Evolutionary conservation across 148 eudicot genomes (phyloP).

Genomic region (Cornus suecica): DNA sequence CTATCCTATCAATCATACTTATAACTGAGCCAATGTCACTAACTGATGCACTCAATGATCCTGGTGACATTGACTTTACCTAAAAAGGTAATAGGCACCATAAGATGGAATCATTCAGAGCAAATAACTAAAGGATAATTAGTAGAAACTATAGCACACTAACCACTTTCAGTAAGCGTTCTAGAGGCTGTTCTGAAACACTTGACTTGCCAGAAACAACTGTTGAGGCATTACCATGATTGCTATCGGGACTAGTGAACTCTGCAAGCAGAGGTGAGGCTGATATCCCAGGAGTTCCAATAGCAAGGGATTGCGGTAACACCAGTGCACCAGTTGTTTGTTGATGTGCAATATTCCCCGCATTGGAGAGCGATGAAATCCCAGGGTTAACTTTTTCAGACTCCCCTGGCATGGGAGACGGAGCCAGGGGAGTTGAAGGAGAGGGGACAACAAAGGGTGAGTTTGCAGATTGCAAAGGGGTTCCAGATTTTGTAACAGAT

Average conservation of each 20-base stretch:
- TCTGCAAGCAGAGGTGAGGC: conserved; percentile 94
- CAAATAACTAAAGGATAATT: background rate
- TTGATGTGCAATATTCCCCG: conserved; percentile 57
- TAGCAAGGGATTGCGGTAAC: conserved; percentile 78
- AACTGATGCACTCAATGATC: conserved; percentile 64
- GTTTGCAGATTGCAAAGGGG: conserved; percentile 80
- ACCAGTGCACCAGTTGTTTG: conserved; percentile 45
- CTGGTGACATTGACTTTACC: conserved; percentile 79
- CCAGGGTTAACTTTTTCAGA: conserved; percentile 63
- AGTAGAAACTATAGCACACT: conserved; percentile 13
- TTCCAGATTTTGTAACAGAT: conserved; percentile 56
- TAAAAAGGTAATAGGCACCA: conserved; percentile 23
- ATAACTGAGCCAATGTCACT: conserved; percentile 87
- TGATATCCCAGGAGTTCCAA: conserved; percentile 97
- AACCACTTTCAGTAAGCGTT: conserved; percentile 84
- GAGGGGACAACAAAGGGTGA: conserved; percentile 77
- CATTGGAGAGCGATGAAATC: conserved; percentile 56
- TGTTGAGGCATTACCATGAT: conserved; percentile 46
- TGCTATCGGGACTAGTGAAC: conserved; percentile 64
- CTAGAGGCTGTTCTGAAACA: conserved; percentile 78
- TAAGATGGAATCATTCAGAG: conserved; percentile 5
- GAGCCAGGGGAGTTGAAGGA: conserved; percentile 76
- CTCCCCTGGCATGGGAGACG: conserved; percentile 85
- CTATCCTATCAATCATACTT: conserved; percentile 87
- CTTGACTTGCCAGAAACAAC: conserved; percentile 65